A percentile compares a stretch with the other conserved stretches of the same genome.
phyloP scores from a whole-genome alignment of 768 basidiomycete genomes.

The Boletus vermiculosoides region DNA sequence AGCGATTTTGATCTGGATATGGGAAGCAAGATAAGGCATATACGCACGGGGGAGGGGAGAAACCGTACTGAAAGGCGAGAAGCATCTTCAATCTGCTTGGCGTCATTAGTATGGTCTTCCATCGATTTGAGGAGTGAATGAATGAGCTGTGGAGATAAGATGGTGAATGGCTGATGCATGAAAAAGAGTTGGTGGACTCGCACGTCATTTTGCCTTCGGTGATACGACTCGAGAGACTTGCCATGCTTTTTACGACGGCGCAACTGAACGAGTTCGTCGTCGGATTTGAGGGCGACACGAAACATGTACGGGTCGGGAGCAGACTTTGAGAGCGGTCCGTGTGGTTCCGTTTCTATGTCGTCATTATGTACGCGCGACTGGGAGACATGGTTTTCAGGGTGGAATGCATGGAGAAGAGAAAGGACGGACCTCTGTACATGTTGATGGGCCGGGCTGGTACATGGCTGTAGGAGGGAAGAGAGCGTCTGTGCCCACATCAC shows the following conservation, averaged over 20 bases:
- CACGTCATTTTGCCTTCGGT: slow-evolving; percentile 72
- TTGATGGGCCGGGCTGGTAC: slow-evolving; percentile 1
- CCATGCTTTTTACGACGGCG: slow-evolving; percentile 56
- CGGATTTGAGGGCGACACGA: slow-evolving; percentile 56
- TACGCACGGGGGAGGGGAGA: neutral
- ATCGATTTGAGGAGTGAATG: slow-evolving; percentile 85
- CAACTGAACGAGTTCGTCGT: slow-evolving; percentile 61
- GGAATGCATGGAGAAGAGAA: neutral
- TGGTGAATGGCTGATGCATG: neutral
- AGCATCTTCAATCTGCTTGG: slow-evolving; percentile 63
- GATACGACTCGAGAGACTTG: slow-evolving; percentile 63
- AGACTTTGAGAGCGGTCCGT: slow-evolving; percentile 24
- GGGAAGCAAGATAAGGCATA: neutral
- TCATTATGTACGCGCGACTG: neutral
- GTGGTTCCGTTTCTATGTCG: slow-evolving; percentile 43
- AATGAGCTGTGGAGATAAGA: slow-evolving; percentile 62
- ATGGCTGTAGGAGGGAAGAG: neutral
- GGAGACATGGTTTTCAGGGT: neutral
- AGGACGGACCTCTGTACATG: slow-evolving; percentile 10
- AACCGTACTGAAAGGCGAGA: slow-evolving; percentile 61
- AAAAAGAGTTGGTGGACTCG: slow-evolving; percentile 19
- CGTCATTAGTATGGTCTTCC: slow-evolving; percentile 85
- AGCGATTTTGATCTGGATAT: slow-evolving; percentile 77
- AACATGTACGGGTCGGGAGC: slow-evolving; percentile 66
- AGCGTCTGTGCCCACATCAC: too few species aligned